These are phyloP conservation scores for Botrytis elliptica DNA, from an alignment of 2,329 filamentous ascomycete species.

Conservation along the genomic window DNA sequence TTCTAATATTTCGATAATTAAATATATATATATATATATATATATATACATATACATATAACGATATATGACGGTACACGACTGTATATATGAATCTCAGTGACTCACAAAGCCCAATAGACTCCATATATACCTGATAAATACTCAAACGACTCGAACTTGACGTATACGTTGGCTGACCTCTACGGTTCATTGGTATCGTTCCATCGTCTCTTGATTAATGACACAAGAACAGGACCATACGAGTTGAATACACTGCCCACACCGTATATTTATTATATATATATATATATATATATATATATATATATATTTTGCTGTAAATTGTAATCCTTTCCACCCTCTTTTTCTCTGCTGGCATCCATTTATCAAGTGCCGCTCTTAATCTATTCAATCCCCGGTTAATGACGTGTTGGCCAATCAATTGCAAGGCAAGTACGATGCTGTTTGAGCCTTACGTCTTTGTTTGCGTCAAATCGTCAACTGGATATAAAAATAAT, in stretches of 20 bases:
- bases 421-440: not conserved
- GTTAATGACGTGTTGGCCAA: constrained; percentile 19
- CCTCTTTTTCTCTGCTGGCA: not conserved
- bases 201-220: not conserved
- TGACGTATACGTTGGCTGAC: not conserved
- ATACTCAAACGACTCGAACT: not conserved
- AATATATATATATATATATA: too few species aligned
- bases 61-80: too few species aligned
- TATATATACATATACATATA: too few species aligned
- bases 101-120: not conserved
- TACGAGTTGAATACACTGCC: not conserved
- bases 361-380: not conserved
- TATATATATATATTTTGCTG: not conserved
- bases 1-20: too few species aligned
- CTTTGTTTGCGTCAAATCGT: constrained; percentile 7
- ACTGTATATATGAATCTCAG: not conserved
- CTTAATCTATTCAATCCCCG: not conserved
- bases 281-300: too few species aligned
- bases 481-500: not conserved
- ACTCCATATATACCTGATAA: constrained; percentile 1
- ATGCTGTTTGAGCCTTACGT: not conserved
- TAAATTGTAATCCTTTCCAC: not conserved
- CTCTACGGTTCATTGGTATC: not conserved
- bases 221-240: not conserved
- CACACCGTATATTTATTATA: too few species aligned